Evolutionary conservation across 1,284 basidiomycete genomes (phyloP).

Genomic region (Sanghuangporus baumii): DNA sequence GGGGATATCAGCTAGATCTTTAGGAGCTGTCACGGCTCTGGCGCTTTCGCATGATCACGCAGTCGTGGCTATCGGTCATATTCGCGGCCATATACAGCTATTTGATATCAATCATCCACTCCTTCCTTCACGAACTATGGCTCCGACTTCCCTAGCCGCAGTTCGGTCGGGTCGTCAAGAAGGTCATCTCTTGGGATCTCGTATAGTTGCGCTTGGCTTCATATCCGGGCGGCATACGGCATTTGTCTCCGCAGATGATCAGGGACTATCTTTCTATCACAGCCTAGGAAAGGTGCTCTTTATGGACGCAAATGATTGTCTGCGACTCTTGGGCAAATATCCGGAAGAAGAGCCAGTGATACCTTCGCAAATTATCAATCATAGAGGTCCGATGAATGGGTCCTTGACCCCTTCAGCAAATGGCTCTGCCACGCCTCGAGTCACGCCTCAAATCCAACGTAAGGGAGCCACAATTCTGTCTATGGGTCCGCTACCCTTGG

Average conservation of each 20-base stretch:
- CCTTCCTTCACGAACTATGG: conserved; percentile 61
- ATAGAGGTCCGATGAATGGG: conserved; percentile 18
- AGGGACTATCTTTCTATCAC: conserved; percentile 93
- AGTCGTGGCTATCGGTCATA: conserved; percentile 87
- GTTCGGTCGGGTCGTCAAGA: conserved; percentile 84
- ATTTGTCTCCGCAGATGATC: conserved; percentile 86
- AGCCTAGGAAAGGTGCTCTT: conserved; percentile 93
- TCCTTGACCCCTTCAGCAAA: conserved; percentile 24
- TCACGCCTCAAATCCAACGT: conserved; percentile 34
- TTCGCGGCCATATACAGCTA: conserved; percentile 80
- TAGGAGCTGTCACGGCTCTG: conserved; percentile 85
- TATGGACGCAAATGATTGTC: conserved; percentile 91
- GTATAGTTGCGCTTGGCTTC: conserved; percentile 86
- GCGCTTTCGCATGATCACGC: conserved; percentile 93
- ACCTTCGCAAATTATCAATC: background rate
- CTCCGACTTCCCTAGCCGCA: conserved; percentile 61
- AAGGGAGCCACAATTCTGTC: conserved; percentile 65
- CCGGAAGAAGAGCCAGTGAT: conserved; percentile 45
- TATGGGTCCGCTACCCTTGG: conserved; percentile 81
- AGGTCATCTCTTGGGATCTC: conserved; percentile 84
- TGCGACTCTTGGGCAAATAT: conserved; percentile 92
- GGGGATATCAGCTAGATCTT: conserved; percentile 41
- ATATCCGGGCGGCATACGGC: conserved; percentile 94
- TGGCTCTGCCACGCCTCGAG: conserved; percentile 15
- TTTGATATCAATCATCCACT: conserved; percentile 78